These are phyloP conservation scores for Cyanodermella asteris DNA, from an alignment of 2,329 filamentous ascomycete species.

Conservation along the genomic window DNA sequence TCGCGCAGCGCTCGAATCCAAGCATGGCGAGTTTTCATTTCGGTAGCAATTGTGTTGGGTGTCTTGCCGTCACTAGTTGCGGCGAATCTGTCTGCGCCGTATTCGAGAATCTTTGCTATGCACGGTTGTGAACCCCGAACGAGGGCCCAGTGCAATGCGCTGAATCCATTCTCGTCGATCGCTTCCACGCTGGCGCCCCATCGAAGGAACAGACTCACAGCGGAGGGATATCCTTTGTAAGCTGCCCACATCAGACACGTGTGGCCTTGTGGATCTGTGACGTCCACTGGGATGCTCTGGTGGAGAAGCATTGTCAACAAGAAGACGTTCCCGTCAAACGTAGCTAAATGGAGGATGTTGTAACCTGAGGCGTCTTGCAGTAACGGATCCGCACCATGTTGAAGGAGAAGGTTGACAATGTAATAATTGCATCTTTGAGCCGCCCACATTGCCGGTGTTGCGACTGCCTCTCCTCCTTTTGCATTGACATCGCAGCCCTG, in stretches of 20 bases:
- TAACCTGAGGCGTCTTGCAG: conserved; percentile 89
- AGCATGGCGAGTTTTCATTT: conserved; percentile 66
- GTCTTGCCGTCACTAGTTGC: conserved; percentile 82
- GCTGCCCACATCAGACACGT: conserved; percentile 97
- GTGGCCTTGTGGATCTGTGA: conserved; percentile 72
- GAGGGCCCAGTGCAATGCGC: conserved; percentile 84
- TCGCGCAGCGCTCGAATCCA: conserved; percentile 71
- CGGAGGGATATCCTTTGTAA: conserved; percentile 86
- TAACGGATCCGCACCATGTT: conserved; percentile 79
- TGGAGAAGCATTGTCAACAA: conserved; percentile 76
- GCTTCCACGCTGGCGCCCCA: conserved; percentile 92
- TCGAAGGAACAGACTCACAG: conserved; percentile 74
- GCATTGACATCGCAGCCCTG: conserved; percentile 76
- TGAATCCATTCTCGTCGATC: conserved; percentile 78
- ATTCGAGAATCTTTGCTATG: conserved; percentile 85
- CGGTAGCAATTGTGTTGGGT: conserved; percentile 60
- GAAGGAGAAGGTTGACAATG: conserved; percentile 75
- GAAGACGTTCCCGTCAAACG: conserved; percentile 88
- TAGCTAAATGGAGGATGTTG: conserved; percentile 91
- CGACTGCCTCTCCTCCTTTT: conserved; percentile 85
- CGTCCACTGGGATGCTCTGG: conserved; percentile 86
- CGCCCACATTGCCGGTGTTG: conserved; percentile 90
- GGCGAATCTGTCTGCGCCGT: conserved; percentile 80
- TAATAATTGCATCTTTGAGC: conserved; percentile 95
- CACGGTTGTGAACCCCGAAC: conserved; percentile 81